Conservation (phyloP, 2,329 filamentous ascomycete genomes). For the Reticulascus tulasneorum region DNA sequence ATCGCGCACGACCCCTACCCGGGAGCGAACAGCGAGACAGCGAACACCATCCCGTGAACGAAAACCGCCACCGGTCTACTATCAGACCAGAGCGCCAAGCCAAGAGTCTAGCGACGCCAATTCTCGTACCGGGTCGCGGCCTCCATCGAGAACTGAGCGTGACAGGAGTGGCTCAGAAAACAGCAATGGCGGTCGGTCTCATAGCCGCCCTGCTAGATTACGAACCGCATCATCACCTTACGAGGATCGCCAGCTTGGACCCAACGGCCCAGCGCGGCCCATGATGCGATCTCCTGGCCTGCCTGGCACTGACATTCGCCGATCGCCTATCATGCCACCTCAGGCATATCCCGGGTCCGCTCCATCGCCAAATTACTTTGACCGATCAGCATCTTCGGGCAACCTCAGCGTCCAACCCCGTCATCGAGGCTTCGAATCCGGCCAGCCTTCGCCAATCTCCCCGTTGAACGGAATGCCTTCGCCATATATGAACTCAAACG, state of each 20-base stretch:
- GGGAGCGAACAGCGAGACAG: constrained; percentile 22
- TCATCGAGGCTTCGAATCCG: constrained; percentile 29
- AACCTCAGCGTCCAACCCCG: constrained; percentile 29
- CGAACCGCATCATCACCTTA: constrained; percentile 16
- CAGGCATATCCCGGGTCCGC: constrained; percentile 28
- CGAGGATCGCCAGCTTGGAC: constrained; percentile 11
- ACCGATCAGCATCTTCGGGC: constrained; percentile 23
- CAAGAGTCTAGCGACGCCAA: constrained; percentile 34
- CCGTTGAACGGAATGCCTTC: constrained; percentile 30
- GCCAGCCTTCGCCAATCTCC: constrained; percentile 42
- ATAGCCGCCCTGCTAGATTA: constrained; percentile 30
- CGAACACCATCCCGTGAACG: constrained; percentile 40
- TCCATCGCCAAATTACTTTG: constrained; percentile 19
- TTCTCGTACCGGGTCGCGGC: constrained; percentile 21
- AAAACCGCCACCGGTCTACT: constrained; percentile 39
- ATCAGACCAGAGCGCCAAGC: constrained; percentile 39
- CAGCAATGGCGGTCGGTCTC: constrained; percentile 39
- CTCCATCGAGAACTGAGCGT: constrained; percentile 35
- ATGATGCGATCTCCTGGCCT: constrained; percentile 42
- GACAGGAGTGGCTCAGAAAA: constrained; percentile 54
- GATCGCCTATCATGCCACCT: constrained; percentile 45
- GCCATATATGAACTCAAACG: constrained; percentile 26
- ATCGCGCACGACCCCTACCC: constrained; percentile 16
- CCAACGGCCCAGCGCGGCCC: constrained; percentile 12
- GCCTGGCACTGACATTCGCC: constrained; percentile 43